Percentiles rank a stretch among this genome's conserved stretches.
These are phyloP conservation scores for Verticillium longisporum DNA, from an alignment of 2,329 filamentous ascomycete genomes.

Conservation along the genomic window DNA sequence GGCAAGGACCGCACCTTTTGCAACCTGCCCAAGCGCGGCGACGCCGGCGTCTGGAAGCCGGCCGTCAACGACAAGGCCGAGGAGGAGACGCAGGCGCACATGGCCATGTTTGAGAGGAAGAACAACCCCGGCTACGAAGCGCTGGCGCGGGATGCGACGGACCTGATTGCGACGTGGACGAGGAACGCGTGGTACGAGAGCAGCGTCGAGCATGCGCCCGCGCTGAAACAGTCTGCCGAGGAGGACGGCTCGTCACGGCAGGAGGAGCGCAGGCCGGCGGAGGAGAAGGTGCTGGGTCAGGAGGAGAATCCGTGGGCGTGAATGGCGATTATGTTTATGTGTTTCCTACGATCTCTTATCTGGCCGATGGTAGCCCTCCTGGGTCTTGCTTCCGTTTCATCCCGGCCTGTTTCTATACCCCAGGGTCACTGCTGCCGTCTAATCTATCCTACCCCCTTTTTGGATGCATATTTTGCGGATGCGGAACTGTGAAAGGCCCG, in stretches of 20 bases:
- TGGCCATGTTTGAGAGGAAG: conserved; percentile 68
- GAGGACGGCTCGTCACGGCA: background rate
- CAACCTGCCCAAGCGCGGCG: conserved; percentile 58
- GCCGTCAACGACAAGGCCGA: conserved; percentile 71
- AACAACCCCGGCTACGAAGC: conserved; percentile 67
- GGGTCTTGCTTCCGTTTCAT: background rate
- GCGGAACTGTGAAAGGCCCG: no score
- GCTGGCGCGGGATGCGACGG: conserved; percentile 59
- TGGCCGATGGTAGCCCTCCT: background rate
- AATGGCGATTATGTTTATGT: conserved; percentile 4
- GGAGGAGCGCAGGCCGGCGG: background rate
- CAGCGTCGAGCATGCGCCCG: conserved; percentile 23
- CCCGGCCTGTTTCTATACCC: background rate
- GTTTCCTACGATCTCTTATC: conserved; percentile 3
- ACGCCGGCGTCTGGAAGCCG: conserved; percentile 55
- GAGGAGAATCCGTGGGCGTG: conserved; percentile 2
- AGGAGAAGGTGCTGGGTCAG: background rate
- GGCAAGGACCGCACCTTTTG: conserved; percentile 81
- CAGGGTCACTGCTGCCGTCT: background rate
- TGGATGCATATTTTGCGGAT: background rate
- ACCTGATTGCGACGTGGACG: conserved; percentile 59
- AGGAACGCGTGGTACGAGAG: conserved; percentile 60
- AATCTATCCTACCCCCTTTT: background rate
- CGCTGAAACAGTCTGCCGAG: background rate
- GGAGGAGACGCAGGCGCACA: conserved; percentile 79